Conservation (phyloP, 257 asterid genomes). For the Solanum tarapatanum region DNA sequence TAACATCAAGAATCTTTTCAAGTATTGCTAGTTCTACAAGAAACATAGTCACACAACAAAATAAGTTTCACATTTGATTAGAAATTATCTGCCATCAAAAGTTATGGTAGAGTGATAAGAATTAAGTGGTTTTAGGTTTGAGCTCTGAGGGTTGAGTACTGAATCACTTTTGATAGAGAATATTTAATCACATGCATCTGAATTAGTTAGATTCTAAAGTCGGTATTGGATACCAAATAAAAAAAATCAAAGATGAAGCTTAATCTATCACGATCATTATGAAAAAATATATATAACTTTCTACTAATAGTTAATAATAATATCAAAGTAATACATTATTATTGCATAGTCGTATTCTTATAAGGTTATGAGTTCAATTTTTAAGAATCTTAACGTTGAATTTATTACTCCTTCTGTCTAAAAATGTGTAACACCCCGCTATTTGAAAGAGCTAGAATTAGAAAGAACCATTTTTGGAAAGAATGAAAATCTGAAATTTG, state of each 20-base stretch:
- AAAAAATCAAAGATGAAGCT: neutral
- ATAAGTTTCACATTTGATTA: neutral
- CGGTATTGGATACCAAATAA: neutral
- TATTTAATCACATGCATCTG: neutral
- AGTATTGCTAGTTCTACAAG: neutral
- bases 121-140: neutral
- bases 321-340: neutral
- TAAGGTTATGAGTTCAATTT: too few relatives aligned
- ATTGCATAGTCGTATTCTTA: neutral
- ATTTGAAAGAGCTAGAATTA: too few relatives aligned
- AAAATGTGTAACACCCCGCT: too few relatives aligned
- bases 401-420: too few relatives aligned
- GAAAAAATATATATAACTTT: neutral
- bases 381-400: too few relatives aligned
- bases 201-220: neutral
- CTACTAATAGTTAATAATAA: neutral
- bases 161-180: neutral
- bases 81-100: neutral
- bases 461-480: too few relatives aligned
- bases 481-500: too few relatives aligned
- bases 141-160: accelerated
- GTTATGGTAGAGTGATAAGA: neutral
- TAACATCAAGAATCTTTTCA: neutral
- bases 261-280: neutral
- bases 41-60: neutral